Percentiles rank a stretch among this genome's conserved stretches.
phyloP scores from a whole-genome alignment of 2,329 filamentous ascomycete genomes.

The Epichloe gansuensis region DNA sequence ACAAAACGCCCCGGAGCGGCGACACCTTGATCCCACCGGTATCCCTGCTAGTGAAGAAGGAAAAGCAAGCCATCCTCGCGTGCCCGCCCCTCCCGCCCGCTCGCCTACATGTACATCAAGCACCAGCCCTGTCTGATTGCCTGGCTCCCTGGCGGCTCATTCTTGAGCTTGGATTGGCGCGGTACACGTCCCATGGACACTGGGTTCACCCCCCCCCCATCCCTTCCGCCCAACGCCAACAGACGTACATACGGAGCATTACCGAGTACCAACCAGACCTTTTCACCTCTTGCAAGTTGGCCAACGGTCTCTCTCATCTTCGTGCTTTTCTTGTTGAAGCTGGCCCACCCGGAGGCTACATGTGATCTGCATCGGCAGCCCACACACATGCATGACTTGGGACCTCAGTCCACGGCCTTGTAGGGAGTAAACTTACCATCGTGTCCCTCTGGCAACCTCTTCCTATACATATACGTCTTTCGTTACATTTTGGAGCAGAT shows the following conservation, averaged over 20 bases:
- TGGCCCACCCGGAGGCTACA: too few relatives aligned
- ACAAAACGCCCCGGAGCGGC: neutral
- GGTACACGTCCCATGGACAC: neutral
- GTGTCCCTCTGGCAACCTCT: too few relatives aligned
- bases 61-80: constrained; percentile 3
- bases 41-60: constrained; percentile 2
- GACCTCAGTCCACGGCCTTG: too few relatives aligned
- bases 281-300: too few relatives aligned
- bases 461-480: too few relatives aligned
- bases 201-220: neutral
- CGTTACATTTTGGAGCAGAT: too few relatives aligned
- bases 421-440: too few relatives aligned
- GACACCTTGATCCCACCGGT: neutral
- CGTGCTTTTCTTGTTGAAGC: too few relatives aligned
- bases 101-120: neutral
- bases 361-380: too few relatives aligned
- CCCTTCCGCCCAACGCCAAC: neutral
- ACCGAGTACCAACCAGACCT: too few relatives aligned
- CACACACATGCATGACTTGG: too few relatives aligned
- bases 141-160: neutral
- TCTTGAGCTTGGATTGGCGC: neutral
- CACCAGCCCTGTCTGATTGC: neutral
- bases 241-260: neutral
- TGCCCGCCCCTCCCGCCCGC: constrained; percentile 1
- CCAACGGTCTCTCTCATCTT: too few relatives aligned